phyloP scores from a whole-genome alignment of 1,139 yeast species.

The Pichia terricola region DNA sequence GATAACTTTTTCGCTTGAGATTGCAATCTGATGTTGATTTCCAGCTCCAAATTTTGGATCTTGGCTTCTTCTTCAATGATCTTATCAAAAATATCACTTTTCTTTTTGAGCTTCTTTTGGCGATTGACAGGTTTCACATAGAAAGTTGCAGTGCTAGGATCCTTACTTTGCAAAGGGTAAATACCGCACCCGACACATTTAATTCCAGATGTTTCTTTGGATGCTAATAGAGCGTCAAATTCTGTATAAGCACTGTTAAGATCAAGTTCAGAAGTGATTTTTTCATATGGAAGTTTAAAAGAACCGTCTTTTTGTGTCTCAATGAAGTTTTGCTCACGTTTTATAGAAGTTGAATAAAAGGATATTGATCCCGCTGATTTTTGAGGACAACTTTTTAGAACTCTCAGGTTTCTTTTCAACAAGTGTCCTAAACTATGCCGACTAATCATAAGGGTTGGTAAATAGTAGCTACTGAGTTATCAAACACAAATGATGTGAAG shows the following conservation, averaged over 20 bases:
- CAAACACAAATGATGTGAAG: too few relatives aligned
- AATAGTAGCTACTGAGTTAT: too few relatives aligned
- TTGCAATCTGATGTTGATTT: slow-evolving; percentile 1
- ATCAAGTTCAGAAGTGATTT: background rate
- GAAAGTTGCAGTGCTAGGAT: background rate
- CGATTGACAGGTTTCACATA: background rate
- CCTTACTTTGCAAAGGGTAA: slow-evolving; percentile 5
- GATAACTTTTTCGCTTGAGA: slow-evolving; percentile 1
- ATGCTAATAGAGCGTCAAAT: slow-evolving; percentile 1
- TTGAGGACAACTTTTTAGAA: too few relatives aligned
- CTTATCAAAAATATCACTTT: background rate
- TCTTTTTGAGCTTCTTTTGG: background rate
- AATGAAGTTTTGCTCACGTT: too few relatives aligned
- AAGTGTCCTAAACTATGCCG: too few relatives aligned
- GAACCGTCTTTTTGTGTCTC: too few relatives aligned
- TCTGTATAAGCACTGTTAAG: slow-evolving; percentile 6
- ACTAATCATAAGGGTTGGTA: too few relatives aligned
- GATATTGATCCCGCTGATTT: too few relatives aligned
- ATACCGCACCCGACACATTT: slow-evolving; percentile 8
- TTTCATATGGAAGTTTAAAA: too few relatives aligned
- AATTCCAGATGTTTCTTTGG: background rate
- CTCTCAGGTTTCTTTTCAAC: too few relatives aligned
- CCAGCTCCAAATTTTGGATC: background rate
- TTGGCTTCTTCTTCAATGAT: background rate
- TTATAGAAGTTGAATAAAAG: too few relatives aligned